Percentiles rank a stretch among this genome's conserved stretches.
Conservation (phyloP, 495 filamentous ascomycete species). For the Bombardia bombarda region DNA sequence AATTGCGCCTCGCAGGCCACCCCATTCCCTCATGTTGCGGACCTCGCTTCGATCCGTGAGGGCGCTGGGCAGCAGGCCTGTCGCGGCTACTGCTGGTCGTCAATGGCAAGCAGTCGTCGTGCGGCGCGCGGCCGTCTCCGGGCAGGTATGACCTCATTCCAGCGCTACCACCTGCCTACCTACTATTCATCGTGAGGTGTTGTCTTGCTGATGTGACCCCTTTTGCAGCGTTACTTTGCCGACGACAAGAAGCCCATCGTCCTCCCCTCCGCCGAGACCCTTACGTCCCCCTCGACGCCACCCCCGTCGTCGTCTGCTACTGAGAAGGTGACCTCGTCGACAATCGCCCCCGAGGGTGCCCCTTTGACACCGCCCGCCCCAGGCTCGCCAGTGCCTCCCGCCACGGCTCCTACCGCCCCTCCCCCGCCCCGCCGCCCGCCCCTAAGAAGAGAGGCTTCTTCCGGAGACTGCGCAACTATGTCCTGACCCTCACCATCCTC, state of each 20-base stretch:
- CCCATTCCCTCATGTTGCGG: conserved; percentile 60
- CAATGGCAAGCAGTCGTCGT: conserved; percentile 48
- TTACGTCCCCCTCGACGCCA: conserved; percentile 40
- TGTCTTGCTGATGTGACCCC: background rate
- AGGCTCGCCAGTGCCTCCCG: conserved; percentile 4
- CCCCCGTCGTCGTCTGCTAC: conserved; percentile 36
- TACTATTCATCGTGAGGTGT: no score
- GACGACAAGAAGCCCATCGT: conserved; percentile 46
- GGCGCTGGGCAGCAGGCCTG: conserved; percentile 42
- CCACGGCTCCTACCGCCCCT: conserved; percentile 40
- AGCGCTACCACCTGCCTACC: background rate
- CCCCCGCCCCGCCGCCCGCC: conserved; percentile 41
- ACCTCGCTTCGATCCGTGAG: conserved; percentile 53
- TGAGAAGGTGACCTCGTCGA: conserved; percentile 35
- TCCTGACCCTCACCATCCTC: conserved; percentile 64
- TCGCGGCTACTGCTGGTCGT: conserved; percentile 35
- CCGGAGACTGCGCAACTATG: conserved; percentile 54
- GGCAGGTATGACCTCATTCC: conserved; percentile 24
- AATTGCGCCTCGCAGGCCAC: conserved; percentile 33
- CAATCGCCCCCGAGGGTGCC: conserved; percentile 52
- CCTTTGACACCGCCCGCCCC: conserved; percentile 47
- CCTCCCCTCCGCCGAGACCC: conserved; percentile 51
- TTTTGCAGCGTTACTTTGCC: conserved; percentile 48
- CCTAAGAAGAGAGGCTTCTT: conserved; percentile 66
- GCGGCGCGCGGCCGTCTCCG: conserved; percentile 18